phyloP scores from a whole-genome alignment of 2,329 filamentous ascomycete species.

The Colletotrichum caudatum region DNA sequence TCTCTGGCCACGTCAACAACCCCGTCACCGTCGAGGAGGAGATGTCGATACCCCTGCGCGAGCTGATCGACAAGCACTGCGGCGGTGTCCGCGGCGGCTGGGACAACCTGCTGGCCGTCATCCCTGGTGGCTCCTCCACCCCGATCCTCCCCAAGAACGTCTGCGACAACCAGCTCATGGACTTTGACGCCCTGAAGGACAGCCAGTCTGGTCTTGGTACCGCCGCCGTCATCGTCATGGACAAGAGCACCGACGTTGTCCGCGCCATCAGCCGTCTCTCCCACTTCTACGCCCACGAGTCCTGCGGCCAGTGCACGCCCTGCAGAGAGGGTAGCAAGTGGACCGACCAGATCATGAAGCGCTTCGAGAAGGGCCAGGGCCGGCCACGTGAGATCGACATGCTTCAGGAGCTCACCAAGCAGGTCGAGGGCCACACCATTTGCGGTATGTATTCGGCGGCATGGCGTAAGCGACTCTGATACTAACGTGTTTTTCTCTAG shows the following conservation, averaged over 20 bases:
- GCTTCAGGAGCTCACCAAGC: constrained; percentile 99
- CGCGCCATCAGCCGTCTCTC: constrained; percentile 92
- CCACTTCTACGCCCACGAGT: constrained; percentile 99
- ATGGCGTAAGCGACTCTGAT: constrained; percentile 20
- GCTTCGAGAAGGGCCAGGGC: constrained; percentile 92
- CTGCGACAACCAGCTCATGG: constrained; percentile 97
- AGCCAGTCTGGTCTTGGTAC: constrained; percentile 97
- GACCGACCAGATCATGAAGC: constrained; percentile 99
- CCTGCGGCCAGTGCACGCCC: constrained; percentile 98
- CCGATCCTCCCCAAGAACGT: constrained; percentile 91
- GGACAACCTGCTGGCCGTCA: constrained; percentile 96
- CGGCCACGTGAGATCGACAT: constrained; percentile 96
- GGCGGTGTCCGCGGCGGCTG: constrained; percentile 96
- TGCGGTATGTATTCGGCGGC: constrained; percentile 73
- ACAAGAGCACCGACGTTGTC: constrained; percentile 96
- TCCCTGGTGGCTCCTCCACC: constrained; percentile 96
- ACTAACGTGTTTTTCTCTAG: constrained; percentile 56
- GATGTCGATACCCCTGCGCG: constrained; percentile 96
- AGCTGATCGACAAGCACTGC: constrained; percentile 98
- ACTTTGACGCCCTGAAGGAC: constrained; percentile 98
- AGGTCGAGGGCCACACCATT: constrained; percentile 99
- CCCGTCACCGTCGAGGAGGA: constrained; percentile 98
- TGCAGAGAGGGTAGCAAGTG: constrained; percentile 99
- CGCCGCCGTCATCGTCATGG: constrained; percentile 98
- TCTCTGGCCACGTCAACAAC: constrained; percentile 99